Percentiles rank a stretch among this genome's conserved stretches.
These are phyloP conservation scores for Monilinia polystroma DNA, from an alignment of 2,329 filamentous ascomycete genomes.

Conservation along the genomic window DNA sequence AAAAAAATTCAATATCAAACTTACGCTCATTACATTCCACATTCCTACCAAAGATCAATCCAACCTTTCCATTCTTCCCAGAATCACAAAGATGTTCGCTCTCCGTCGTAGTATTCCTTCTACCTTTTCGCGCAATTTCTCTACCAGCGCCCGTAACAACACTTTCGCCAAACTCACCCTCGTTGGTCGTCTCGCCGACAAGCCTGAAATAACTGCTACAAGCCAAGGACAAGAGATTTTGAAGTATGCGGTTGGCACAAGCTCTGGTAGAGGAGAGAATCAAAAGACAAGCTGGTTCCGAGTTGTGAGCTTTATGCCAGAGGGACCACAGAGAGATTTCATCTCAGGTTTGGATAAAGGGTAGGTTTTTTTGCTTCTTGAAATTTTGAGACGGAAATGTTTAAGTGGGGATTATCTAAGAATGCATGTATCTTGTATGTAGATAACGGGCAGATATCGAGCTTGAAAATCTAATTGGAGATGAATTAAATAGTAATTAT, in stretches of 20 bases:
- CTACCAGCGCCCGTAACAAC: constrained; percentile 54
- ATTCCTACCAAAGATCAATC: not conserved
- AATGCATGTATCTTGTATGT: not conserved
- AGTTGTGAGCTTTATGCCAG: constrained; percentile 67
- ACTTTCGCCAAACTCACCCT: constrained; percentile 78
- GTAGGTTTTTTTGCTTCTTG: constrained; percentile 52
- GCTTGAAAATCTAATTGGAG: not conserved
- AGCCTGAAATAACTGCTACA: constrained; percentile 72
- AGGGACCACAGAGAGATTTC: constrained; percentile 69
- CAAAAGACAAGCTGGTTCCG: constrained; percentile 82
- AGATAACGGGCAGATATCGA: not conserved
- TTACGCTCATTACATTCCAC: not conserved
- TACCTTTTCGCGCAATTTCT: constrained; percentile 66
- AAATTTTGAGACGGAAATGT: not conserved
- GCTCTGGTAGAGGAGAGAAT: constrained; percentile 64
- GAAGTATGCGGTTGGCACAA: constrained; percentile 73
- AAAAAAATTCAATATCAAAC: not conserved
- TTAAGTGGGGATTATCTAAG: not conserved
- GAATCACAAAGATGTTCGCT: constrained; percentile 34
- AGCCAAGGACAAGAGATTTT: constrained; percentile 71
- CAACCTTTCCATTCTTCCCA: not conserved
- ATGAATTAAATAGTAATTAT: not conserved
- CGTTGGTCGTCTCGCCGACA: constrained; percentile 78
- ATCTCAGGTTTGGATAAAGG: constrained; percentile 77
- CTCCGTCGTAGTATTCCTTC: constrained; percentile 44